Base-by-base conservation (phyloP, 2,329 filamentous ascomycete species). In the Colletotrichum neosansevieriae region DNA sequence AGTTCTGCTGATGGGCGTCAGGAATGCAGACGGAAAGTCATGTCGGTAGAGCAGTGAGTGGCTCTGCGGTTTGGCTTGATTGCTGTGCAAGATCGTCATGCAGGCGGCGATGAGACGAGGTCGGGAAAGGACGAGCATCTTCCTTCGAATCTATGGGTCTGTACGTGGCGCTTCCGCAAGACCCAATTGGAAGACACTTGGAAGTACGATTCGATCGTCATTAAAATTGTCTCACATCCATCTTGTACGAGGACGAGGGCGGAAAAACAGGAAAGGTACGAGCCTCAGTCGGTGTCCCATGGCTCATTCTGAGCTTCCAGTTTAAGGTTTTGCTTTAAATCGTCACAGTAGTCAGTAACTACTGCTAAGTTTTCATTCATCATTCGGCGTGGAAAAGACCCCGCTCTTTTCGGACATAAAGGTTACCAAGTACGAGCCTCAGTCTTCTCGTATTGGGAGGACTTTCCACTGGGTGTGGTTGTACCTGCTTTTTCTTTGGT, bases 1-100 rank as follows among this genome's bases (percentile, higher is more conserved):
- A 36, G 34, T 13, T 32, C 34, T 40, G 51, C 34, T 53, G 32
- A 34, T 54, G 32, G 34, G 32, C 17, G 34, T 15, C 24, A 53
- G 19, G 24, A 17, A 53, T 36, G 49, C 49, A 24, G 49, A n/a
- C n/a, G 32, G 49, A 17, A 29, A 34, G 49, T 36, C 4, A 29
- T 29, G 29, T 29, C 29, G 29, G 29, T 29, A 29, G 29, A 29
- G 7, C 29, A 29, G 29, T 29, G 29, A 29, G 6, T 24, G 24
- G 24, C 24, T 24, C 10, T 51, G 24, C 34, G 17, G 17, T 10
- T 15, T 12, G 5, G 51, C 51, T 19, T n/a, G 34, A 40, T 54
- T 34, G 34, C 29, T 38, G 51, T 36, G 34, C 29, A 34, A 54
- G 51, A 54, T 54, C 51, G 51, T 29, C 17, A 49, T 51, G 49